Evolutionary conservation across 1,284 basidiomycete genomes (phyloP).

Genomic region (Malassezia psittaci): DNA sequence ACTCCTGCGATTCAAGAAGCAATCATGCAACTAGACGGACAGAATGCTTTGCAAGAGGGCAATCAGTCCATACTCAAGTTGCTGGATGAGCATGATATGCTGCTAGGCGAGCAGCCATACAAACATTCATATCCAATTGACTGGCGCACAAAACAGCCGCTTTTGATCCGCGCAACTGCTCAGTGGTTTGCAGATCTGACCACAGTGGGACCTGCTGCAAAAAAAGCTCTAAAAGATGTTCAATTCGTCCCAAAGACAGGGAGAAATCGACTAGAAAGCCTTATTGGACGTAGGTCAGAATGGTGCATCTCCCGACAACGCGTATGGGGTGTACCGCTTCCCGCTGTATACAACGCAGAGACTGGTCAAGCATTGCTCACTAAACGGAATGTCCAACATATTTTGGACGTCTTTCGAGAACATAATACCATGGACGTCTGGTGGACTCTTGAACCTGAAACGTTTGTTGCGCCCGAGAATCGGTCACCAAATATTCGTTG

Average conservation of each 20-base stretch:
- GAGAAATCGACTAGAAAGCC: slow-evolving; percentile 62
- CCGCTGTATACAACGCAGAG: slow-evolving; percentile 65
- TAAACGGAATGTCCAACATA: slow-evolving; percentile 62
- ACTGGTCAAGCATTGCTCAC: slow-evolving; percentile 61
- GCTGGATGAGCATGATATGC: slow-evolving; percentile 51
- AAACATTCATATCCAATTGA: slow-evolving; percentile 91
- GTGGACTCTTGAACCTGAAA: slow-evolving; percentile 77
- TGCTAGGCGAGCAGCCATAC: slow-evolving; percentile 61
- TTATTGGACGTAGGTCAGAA: slow-evolving; percentile 76
- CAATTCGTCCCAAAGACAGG: slow-evolving; percentile 60
- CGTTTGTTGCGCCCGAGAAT: slow-evolving; percentile 55
- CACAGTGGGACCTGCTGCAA: slow-evolving; percentile 65
- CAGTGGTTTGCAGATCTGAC: slow-evolving; percentile 96
- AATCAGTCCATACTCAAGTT: slow-evolving; percentile 58
- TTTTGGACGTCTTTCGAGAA: slow-evolving; percentile 62
- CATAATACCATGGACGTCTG: slow-evolving; percentile 67
- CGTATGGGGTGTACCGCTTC: slow-evolving; percentile 96
- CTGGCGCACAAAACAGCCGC: slow-evolving; percentile 87
- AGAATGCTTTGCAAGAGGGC: slow-evolving; percentile 65
- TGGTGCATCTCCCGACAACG: slow-evolving; percentile 99
- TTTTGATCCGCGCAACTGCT: slow-evolving; percentile 85
- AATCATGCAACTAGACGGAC: slow-evolving; percentile 55
- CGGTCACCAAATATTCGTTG: slow-evolving; percentile 40
- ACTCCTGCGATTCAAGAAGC: slow-evolving; percentile 47
- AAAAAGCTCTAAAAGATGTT: slow-evolving; percentile 63